A percentile compares a stretch with the other conserved stretches of the same genome.
Evolutionary conservation across 441 rosid genomes (phyloP).

Genomic region (Daphne laureola): DNA sequence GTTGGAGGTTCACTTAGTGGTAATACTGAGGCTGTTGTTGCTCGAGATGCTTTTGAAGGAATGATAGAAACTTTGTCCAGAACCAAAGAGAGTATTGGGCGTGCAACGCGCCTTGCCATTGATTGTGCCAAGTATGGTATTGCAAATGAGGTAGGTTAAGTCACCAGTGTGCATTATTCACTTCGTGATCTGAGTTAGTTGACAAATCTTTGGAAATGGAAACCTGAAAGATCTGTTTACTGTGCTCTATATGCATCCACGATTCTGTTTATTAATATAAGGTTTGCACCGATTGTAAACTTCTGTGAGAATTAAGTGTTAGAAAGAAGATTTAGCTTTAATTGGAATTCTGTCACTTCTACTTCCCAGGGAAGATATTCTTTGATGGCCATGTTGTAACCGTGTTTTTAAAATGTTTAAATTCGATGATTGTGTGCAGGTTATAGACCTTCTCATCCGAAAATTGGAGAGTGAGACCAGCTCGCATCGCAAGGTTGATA

Average conservation of each 20-base stretch:
- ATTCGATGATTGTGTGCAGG: conserved; percentile 43
- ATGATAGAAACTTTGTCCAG: conserved; percentile 98
- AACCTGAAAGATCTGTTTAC: too few species aligned
- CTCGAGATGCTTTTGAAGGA: conserved; percentile 99
- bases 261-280: too few species aligned
- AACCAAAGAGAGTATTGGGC: conserved; percentile 98
- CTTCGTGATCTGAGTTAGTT: too few species aligned
- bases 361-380: too few species aligned
- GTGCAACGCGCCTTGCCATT: conserved; percentile 97
- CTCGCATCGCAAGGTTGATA: conserved; percentile 79
- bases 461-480: conserved; percentile 89
- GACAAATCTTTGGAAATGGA: too few species aligned
- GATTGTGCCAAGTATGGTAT: conserved; percentile 98
- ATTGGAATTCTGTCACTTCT: too few species aligned
- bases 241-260: too few species aligned
- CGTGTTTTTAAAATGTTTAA: conserved; percentile 5
- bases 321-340: too few species aligned
- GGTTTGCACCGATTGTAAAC: too few species aligned
- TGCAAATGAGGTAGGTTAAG: conserved; percentile 75
- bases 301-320: too few species aligned
- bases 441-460: conserved; percentile 85
- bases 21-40: conserved; percentile 95
- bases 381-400: too few species aligned
- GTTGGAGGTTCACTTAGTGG: conserved; percentile 81
- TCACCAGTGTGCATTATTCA: not conserved